Conservation (phyloP, 2,329 filamentous ascomycete genomes). For the Scedosporium apiospermum region DNA sequence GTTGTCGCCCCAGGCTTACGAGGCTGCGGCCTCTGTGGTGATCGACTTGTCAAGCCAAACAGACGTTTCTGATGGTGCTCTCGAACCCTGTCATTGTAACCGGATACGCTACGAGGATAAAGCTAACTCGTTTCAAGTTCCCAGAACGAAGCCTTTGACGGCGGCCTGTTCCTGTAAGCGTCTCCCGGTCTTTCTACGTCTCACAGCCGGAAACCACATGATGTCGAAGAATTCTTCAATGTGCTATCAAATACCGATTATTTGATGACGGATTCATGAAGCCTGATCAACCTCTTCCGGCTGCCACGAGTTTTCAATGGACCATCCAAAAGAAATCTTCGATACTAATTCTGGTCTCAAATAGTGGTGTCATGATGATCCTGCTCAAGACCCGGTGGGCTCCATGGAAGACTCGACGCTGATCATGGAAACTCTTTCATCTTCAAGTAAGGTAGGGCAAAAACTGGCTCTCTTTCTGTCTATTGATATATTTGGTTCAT, state of each 20-base stretch:
- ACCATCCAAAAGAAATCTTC: neutral
- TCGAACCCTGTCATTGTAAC: conserved; percentile 7
- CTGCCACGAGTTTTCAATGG: neutral
- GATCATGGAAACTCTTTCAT: neutral
- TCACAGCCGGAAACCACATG: neutral
- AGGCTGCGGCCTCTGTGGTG: conserved; percentile 39
- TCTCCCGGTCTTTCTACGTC: neutral
- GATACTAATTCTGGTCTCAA: neutral
- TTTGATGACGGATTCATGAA: conserved; percentile 24
- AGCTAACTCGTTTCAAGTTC: neutral
- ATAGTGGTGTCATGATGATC: neutral
- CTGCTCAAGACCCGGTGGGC: neutral
- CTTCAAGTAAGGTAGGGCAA: conserved; percentile 20
- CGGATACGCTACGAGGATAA: neutral
- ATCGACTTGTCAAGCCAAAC: conserved; percentile 48
- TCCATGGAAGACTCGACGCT: no score
- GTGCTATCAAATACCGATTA: conserved; percentile 38
- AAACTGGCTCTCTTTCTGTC: conserved; percentile 13
- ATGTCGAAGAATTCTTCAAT: conserved; percentile 12
- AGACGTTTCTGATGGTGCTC: conserved; percentile 35
- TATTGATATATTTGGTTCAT: conserved; percentile 42
- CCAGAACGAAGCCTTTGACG: neutral
- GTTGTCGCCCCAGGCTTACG: conserved; percentile 42
- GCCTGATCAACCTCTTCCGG: conserved; percentile 17
- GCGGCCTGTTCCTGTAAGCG: neutral